Conservation (phyloP, 2,329 filamentous ascomycete genomes). For the Hypoxylon sp. region DNA sequence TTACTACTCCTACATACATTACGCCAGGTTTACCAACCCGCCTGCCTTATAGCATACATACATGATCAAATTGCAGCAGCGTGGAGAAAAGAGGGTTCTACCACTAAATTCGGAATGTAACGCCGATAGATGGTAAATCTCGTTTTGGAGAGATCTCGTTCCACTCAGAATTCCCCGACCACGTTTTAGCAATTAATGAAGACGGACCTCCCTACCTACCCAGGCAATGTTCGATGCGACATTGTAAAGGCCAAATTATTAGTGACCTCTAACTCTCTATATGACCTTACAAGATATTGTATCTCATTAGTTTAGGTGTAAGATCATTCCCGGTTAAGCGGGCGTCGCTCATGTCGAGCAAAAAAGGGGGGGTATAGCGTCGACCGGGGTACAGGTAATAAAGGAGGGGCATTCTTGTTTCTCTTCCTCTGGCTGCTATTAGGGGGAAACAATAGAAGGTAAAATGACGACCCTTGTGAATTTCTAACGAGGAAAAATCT, state of each 20-base stretch:
- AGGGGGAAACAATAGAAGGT: constrained; percentile 5
- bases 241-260: constrained; percentile 23
- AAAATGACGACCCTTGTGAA: constrained; percentile 7
- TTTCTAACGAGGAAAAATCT: too few species aligned
- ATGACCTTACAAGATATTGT: too few species aligned
- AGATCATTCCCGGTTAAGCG: constrained; percentile 15
- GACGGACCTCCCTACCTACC: constrained; percentile 35
- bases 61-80: constrained; percentile 29
- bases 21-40: constrained; percentile 21
- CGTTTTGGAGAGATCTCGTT: constrained; percentile 39
- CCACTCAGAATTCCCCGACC: constrained; percentile 40
- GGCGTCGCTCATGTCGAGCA: constrained; percentile 14
- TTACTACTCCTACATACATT: constrained; percentile 37
- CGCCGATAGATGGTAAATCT: constrained; percentile 40
- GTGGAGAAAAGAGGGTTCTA: constrained; percentile 36
- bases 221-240: constrained; percentile 31
- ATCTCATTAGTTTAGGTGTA: not conserved
- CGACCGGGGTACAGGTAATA: constrained; percentile 11
- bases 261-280: constrained; percentile 8
- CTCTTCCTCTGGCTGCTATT: too few species aligned
- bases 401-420: too few species aligned
- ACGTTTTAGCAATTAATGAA: constrained; percentile 38
- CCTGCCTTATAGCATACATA: constrained; percentile 32
- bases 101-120: constrained; percentile 40
- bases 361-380: constrained; percentile 8